Evolutionary conservation across 495 filamentous ascomycete species (phyloP), one percentile per base, ranked within the genome.

Genomic region (Aspergillus avenaceus): DNA sequence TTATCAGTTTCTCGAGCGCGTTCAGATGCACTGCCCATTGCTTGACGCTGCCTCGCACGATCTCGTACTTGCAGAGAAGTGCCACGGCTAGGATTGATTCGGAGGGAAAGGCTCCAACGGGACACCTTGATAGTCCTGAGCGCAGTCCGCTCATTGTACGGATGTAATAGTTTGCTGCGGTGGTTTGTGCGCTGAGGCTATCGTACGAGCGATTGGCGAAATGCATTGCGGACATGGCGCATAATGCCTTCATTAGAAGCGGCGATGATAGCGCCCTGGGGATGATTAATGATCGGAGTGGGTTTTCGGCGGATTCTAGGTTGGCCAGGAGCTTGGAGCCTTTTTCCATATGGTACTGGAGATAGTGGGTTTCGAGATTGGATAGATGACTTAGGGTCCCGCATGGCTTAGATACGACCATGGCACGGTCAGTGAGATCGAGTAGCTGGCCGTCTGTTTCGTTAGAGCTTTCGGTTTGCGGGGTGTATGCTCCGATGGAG

Each of bases 21-120:
- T 67, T 58, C 32, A 75, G 49, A 49, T 75, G 72, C 16, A 70
- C 60, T 14, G 62, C 57, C 72, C 72, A 75, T 36, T 72, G 71
- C 32, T 68, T 69, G 3, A 75, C 66, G 34, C 69, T 72, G 8
- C 72, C 72, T 12, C 70, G 70, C 1, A 72, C 64, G 29, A 72
- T 62, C 38, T 75, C 72, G 34, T 73, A 75, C 49, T 75, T 73
- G 56, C 67, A 71, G 7, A 75, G 46, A 16, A 73, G 56, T 14
- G 67, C 70, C n/a, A 75, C 69, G 1, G 72, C 61, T 16, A 73
- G 51, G 52, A 75, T 62, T 5, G 63, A 52, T 41, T 75, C 66
- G 34, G 72, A 69, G 0, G 68, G 53, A 1, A 70, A 52, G 0
- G 36, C 16, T 5, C 56, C 52, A 1, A 51, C 59, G 11, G 62